Evolutionary conservation across 2,329 filamentous ascomycete species (phyloP), one percentile per base, ranked within the genome.

Genomic region (Parastagonospora avenae): DNA sequence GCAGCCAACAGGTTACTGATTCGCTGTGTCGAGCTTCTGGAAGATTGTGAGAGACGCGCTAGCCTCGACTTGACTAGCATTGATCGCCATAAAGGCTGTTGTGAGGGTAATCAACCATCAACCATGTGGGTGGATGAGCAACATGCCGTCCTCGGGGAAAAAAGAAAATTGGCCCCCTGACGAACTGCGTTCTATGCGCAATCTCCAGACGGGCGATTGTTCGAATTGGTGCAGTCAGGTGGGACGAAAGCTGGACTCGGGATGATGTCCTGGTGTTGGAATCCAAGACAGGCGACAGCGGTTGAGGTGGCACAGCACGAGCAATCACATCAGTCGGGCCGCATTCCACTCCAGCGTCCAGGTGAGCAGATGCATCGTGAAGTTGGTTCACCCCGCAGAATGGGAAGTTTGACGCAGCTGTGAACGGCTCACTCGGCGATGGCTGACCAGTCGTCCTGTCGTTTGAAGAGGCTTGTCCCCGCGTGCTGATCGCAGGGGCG

Each of bases 21-120:
- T 45, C 30, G 33, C 48, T 40, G 48, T 47, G 37, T 49, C 39
- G 43, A 53, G 53, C 56, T 69, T 68, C 66, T 64, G 57, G 65
- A 67, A 67, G 53, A 48, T 46, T 42, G 38, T 45, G 41, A 55
- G 44, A 57, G 51, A 24, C 42, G 35, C 32, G 37, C 59, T 41
- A 57, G 54, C 39, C 47, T 53, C 42, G 38, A 35, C 39, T 42
- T 24, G 48, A 44, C 43, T 45, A 48, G 58, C 39, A 44, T 49
- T 52, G 53, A 57, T 64, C 41, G 55, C 50, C 55, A 27, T 59
- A 45, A 46, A 54, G 49, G 46, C 50, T 28, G 47, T 49, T 28
- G 46, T 16, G 16, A 36, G 27, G n/a, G 33, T 42, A 36, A 43
- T 47, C 33, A 38, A 38, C n/a, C 37, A 19, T 55, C 62, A 64